Evolutionary conservation across 257 asterid genomes (phyloP).

Genomic region (Orobanche coerulescens): DNA sequence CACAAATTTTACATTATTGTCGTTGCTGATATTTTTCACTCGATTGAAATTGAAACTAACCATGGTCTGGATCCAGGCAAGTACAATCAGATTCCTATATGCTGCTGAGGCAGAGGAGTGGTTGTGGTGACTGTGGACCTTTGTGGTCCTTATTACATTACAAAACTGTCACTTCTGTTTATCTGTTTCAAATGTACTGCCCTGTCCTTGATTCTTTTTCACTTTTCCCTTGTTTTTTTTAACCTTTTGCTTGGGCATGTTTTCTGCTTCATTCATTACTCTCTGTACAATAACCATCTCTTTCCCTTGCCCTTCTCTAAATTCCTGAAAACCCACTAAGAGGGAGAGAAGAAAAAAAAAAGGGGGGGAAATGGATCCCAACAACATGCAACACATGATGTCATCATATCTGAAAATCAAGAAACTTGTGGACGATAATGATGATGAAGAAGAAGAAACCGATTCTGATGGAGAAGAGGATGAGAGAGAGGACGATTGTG

Average conservation of each 20-base stretch:
- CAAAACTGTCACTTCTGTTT: not conserved
- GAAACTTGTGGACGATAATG: constrained; percentile 27
- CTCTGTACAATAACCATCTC: constrained; percentile 1
- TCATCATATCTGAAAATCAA: constrained; percentile 26
- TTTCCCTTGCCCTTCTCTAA: not conserved
- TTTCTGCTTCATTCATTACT: constrained; percentile 30
- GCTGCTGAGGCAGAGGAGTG: not conserved
- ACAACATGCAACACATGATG: constrained; percentile 10
- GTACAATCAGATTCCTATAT: constrained; percentile 8
- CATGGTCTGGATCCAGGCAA: not conserved
- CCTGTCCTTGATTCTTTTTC: not conserved
- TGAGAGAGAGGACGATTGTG: not conserved
- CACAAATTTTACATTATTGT: too few species aligned
- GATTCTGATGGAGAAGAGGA: constrained; percentile 26
- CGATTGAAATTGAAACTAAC: too few species aligned
- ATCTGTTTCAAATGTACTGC: constrained; percentile 14
- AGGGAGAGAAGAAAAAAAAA: not conserved
- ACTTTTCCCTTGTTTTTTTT: constrained; percentile 16
- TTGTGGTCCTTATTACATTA: constrained; percentile 35
- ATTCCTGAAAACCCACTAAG: not conserved
- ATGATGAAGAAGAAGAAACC: constrained; percentile 23
- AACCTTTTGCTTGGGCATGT: constrained; percentile 24
- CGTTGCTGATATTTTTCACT: too few species aligned
- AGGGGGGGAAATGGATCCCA: not conserved
- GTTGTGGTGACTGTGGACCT: constrained; percentile 9